phyloP scores from a whole-genome alignment of 75 land plant species.

The Sequoia sempervirens region DNA sequence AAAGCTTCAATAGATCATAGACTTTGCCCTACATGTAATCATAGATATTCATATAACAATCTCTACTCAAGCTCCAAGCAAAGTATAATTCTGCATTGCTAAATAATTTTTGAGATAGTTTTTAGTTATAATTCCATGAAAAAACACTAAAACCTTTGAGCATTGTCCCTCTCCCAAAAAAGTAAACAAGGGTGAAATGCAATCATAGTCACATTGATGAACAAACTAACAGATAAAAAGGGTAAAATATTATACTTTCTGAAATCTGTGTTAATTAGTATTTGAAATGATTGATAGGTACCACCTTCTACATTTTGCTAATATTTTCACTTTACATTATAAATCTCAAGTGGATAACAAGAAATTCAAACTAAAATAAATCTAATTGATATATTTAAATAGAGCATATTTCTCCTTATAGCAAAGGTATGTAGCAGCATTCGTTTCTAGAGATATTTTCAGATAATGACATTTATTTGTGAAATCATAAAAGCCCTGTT shows the following conservation, averaged over 20 bases:
- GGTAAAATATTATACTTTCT: background rate
- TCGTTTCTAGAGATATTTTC: background rate
- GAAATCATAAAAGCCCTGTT: background rate
- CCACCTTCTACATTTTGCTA: background rate
- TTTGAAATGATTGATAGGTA: background rate
- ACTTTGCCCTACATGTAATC: background rate
- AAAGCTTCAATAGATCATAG: background rate
- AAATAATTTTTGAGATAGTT: background rate
- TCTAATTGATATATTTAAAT: no score
- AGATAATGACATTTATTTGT: background rate
- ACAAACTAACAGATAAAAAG: background rate
- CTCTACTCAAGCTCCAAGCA: background rate
- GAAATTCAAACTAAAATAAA: background rate
- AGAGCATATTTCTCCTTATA: no score
- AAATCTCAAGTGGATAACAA: background rate
- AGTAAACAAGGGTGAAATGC: background rate
- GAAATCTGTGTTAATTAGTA: background rate
- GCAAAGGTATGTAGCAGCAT: no score
- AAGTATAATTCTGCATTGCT: background rate
- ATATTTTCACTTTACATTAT: background rate
- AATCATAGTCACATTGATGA: background rate
- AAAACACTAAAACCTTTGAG: background rate
- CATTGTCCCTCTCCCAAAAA: background rate
- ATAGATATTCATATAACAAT: background rate
- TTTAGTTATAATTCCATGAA: background rate